phyloP scores from a whole-genome alignment of 371 early-diverging fungal genomes.

The Quaeritorhiza haematococci region DNA sequence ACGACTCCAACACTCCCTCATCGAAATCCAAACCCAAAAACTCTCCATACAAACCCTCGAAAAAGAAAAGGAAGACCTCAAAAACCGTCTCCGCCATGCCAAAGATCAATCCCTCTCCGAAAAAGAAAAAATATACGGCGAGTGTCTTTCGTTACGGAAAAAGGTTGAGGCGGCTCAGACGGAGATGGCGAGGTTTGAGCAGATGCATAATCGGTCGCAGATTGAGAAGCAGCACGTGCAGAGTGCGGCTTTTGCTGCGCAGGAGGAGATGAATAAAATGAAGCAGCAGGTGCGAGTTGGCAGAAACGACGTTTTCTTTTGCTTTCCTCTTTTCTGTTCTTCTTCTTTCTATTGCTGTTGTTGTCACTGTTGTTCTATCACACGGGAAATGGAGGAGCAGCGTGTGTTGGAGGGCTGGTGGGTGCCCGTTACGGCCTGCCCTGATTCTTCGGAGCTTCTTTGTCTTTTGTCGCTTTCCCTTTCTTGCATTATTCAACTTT shows the following conservation, averaged over 20 bases:
- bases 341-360: background rate
- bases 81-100: background rate
- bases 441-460: too few relatives aligned
- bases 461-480: too few relatives aligned
- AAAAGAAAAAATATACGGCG: conserved; percentile 36
- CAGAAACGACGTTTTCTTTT: background rate
- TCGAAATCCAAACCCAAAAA: background rate
- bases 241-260: conserved; percentile 6
- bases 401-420: too few relatives aligned
- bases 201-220: conserved; percentile 22
- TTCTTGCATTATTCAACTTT: background rate
- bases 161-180: conserved; percentile 27
- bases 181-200: conserved; percentile 25
- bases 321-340: background rate
- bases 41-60: conserved; percentile 6
- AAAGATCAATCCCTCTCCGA: conserved; percentile 20
- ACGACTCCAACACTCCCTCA: background rate
- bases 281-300: conserved; percentile 17
- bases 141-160: conserved; percentile 26
- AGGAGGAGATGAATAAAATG: conserved; percentile 23
- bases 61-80: background rate
- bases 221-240: conserved; percentile 27
- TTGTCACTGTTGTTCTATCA: background rate
- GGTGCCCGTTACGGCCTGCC: too few relatives aligned
- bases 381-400: too few relatives aligned